These are phyloP conservation scores for Phytophthora pisi DNA, from an alignment of 352 stramenopile species.

Conservation along the genomic window DNA sequence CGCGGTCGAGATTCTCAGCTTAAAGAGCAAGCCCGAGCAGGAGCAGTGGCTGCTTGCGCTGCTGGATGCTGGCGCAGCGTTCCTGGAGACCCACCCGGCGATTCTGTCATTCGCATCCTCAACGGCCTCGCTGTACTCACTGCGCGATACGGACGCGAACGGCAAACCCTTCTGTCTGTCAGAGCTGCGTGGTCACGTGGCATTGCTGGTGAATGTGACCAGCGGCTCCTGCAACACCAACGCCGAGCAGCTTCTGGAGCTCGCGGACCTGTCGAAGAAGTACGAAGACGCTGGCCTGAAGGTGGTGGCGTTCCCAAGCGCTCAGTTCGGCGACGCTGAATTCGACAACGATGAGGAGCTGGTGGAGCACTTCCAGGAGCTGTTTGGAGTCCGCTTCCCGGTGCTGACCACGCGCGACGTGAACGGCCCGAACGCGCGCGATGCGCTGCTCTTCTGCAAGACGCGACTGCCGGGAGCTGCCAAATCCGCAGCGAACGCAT, in stretches of 20 bases:
- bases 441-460: constrained; percentile 87
- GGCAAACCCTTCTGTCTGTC: constrained; percentile 67
- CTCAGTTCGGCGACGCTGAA: constrained; percentile 87
- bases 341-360: constrained; percentile 44
- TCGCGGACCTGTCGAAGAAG: constrained; percentile 63
- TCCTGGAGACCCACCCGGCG: constrained; percentile 43
- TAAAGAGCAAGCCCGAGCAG: constrained; percentile 42
- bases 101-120: constrained; percentile 38
- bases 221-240: constrained; percentile 29
- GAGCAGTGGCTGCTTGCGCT: constrained; percentile 57
- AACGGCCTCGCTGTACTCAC: constrained; percentile 73
- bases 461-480: constrained; percentile 53
- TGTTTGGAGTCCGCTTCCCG: constrained; percentile 43
- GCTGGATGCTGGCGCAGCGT: constrained; percentile 49
- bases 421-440: constrained; percentile 81
- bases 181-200: constrained; percentile 62
- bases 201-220: constrained; percentile 75
- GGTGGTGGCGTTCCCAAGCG: constrained; percentile 85
- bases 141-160: constrained; percentile 66
- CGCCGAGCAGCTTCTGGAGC: constrained; percentile 78
- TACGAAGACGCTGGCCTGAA: constrained; percentile 62
- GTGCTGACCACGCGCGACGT: constrained; percentile 83
- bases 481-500: constrained; percentile 39
- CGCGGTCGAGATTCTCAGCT: constrained; percentile 40
- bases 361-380: constrained; percentile 19